phyloP scores from a whole-genome alignment of 768 basidiomycete species.

The Lactifluus volemus region DNA sequence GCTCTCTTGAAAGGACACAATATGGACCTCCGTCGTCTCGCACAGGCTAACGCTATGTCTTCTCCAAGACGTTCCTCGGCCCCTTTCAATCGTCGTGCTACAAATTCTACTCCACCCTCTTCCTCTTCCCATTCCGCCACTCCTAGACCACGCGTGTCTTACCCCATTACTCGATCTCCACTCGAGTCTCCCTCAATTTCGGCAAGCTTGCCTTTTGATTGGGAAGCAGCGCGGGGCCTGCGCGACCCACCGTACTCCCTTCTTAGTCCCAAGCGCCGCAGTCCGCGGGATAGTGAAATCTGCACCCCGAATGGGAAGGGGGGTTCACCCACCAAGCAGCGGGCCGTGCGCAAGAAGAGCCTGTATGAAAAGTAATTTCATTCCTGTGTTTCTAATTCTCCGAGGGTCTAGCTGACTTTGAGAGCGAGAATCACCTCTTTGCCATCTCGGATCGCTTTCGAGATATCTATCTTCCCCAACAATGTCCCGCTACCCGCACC shows the following conservation, averaged over 20 bases:
- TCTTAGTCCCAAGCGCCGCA: constrained; percentile 41
- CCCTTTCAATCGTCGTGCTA: constrained; percentile 3
- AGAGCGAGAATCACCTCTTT: constrained; percentile 46
- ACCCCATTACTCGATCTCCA: constrained; percentile 47
- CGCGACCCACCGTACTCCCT: constrained; percentile 67
- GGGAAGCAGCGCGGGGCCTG: constrained; percentile 71
- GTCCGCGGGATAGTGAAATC: constrained; percentile 29
- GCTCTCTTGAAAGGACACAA: background rate
- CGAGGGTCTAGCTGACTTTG: constrained; percentile 4
- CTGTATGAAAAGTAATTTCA: constrained; percentile 48
- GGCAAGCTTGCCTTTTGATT: constrained; percentile 73
- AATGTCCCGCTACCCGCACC: constrained; percentile 67
- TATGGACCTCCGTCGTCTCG: constrained; percentile 47
- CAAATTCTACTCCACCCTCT: constrained; percentile 26
- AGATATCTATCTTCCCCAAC: constrained; percentile 75
- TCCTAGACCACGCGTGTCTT: constrained; percentile 37
- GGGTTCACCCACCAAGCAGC: constrained; percentile 41
- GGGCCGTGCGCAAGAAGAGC: constrained; percentile 55
- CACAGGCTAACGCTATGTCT: constrained; percentile 35
- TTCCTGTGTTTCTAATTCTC: background rate
- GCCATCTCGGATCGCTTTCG: constrained; percentile 66
- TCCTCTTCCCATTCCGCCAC: constrained; percentile 28
- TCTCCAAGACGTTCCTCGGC: constrained; percentile 30
- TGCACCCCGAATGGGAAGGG: constrained; percentile 24
- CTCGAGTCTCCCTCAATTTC: constrained; percentile 65